Base-by-base conservation (phyloP, 192 early-diverging fungal genomes). In the Backusella tarrabulga region DNA sequence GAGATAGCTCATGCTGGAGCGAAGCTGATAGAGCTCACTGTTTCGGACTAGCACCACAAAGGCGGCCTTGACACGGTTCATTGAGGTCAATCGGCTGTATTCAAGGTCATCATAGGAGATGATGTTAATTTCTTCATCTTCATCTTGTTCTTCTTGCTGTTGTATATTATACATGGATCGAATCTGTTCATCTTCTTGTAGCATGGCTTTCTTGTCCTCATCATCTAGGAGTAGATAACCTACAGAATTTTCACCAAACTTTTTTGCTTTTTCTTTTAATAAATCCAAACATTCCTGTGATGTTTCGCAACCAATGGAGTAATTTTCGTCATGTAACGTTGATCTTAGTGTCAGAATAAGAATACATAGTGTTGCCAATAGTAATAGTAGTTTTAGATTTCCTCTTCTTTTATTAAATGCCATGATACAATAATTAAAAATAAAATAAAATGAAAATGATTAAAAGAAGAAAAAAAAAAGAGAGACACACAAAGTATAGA, bases 1-100 rank as follows among this genome's bases (percentile, higher is more conserved):
- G 19, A 93, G 75, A 60, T 77, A 82, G 7, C 79, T 78, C 83
- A 96, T 88, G 5, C 93, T 82, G 50, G 85, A 86, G 21, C 86
- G 83, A 70, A 94, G 84, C 15, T 85, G 85, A 46, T 91, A 83
- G 71, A 94, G 72, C 73, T 96, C 95, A 29, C 77, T 76, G 80
- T 96, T 94, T 73, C 92, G 88, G 1, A 86, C 86, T 35, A 96
- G 81, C 9, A 96, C 88, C 12, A 95, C 91, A 83, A 94, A 90
- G 7, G 85, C 90, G 6, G 90, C 93, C 60, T 88, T 93, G 19
- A 87, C 87, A 36, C 85, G 84, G 26, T 50, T 68, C 32, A 23
- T 21, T 6, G 15, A 52, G 2, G 40, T 72, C 7, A 77, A 54
- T 0, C 34, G 40, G 32, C 8, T 29, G 42, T 77, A 70, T 26